Evolutionary conservation across 306 rosid genomes (phyloP).

Genomic region (Canavalia ensiformis): DNA sequence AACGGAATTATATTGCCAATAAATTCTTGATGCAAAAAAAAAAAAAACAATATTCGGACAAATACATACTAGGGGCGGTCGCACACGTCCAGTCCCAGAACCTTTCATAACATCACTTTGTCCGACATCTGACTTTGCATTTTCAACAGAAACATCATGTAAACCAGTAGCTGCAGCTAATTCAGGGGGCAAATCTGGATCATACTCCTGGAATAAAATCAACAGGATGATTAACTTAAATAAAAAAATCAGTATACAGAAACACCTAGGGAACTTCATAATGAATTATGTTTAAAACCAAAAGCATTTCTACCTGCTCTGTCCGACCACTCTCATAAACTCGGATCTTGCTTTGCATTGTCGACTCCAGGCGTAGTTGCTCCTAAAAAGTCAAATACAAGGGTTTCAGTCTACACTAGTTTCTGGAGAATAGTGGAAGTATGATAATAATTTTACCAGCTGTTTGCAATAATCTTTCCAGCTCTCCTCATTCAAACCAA

Average conservation of each 20-base stretch:
- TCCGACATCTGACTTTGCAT: constrained; percentile 65
- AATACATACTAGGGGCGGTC: constrained; percentile 81
- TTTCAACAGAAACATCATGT: constrained; percentile 70
- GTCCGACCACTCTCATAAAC: constrained; percentile 98
- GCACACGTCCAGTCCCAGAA: constrained; percentile 63
- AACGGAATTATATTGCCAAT: not conserved
- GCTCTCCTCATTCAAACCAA: constrained; percentile 91
- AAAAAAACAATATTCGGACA: constrained; percentile 2
- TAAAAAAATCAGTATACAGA: not conserved
- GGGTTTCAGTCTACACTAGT: constrained; percentile 43
- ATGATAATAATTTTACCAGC: constrained; percentile 71
- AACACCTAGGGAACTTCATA: constrained; percentile 15
- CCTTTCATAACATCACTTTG: constrained; percentile 75
- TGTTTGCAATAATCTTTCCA: constrained; percentile 99
- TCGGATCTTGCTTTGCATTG: constrained; percentile 99
- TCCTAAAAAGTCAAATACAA: constrained; percentile 65
- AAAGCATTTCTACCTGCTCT: constrained; percentile 74
- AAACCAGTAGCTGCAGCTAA: constrained; percentile 93
- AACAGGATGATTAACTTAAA: constrained; percentile 35
- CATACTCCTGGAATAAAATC: constrained; percentile 76
- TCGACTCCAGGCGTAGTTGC: constrained; percentile 95
- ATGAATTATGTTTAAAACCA: constrained; percentile 36
- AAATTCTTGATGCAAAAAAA: not conserved
- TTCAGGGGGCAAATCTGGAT: constrained; percentile 99
- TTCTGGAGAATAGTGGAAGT: constrained; percentile 11